phyloP scores from a whole-genome alignment of 495 filamentous ascomycete genomes.

The Podospora pseudopauciseta region DNA sequence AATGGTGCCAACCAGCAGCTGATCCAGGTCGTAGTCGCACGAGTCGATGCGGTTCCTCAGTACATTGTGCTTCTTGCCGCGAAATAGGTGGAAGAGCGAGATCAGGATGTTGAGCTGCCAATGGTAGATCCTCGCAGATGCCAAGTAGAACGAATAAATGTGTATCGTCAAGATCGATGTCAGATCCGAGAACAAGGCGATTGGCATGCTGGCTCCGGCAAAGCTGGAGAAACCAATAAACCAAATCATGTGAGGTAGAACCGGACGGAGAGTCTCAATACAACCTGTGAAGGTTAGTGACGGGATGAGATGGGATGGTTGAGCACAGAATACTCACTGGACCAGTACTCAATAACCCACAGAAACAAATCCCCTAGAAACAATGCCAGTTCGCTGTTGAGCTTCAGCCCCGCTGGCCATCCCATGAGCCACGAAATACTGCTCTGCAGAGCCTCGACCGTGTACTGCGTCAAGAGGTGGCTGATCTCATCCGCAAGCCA shows the following conservation, averaged over 20 bases:
- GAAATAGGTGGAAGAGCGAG: constrained; percentile 96
- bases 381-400: constrained; percentile 89
- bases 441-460: constrained; percentile 79
- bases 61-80: constrained; percentile 96
- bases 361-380: constrained; percentile 94
- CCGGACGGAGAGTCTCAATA: constrained; percentile 69
- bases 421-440: constrained; percentile 96
- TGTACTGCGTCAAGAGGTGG: constrained; percentile 71
- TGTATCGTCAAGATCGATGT: constrained; percentile 89
- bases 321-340: constrained; percentile 48
- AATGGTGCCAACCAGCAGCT: constrained; percentile 93
- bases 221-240: constrained; percentile 94
- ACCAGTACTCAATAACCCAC: constrained; percentile 99
- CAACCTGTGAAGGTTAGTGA: constrained; percentile 48
- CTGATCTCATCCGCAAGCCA: constrained; percentile 84
- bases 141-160: constrained; percentile 97
- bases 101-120: constrained; percentile 97
- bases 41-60: constrained; percentile 95
- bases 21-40: constrained; percentile 98
- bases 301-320: constrained; percentile 17
- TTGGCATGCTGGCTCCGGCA: constrained; percentile 93
- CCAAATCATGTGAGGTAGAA: constrained; percentile 81
- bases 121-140: constrained; percentile 92
- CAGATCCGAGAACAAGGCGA: constrained; percentile 92
- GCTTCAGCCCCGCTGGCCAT: constrained; percentile 95